Conservation (phyloP, 805 yeast genomes). For the Myxozyma monticola region DNA sequence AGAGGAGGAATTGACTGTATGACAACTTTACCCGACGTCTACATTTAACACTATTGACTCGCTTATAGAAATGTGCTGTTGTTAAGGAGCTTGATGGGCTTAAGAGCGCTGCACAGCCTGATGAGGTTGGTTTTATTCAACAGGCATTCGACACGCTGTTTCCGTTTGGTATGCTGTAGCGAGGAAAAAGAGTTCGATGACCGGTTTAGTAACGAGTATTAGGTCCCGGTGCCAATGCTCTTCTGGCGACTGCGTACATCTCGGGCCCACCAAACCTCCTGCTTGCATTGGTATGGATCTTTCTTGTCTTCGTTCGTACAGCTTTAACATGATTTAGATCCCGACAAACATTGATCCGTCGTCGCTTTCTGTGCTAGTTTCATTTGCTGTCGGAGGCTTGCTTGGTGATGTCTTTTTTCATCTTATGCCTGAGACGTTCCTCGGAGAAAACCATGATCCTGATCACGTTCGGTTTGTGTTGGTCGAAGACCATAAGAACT, state of each 20-base stretch:
- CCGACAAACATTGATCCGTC: conserved; percentile 58
- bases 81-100: conserved; percentile 43
- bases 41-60: conserved; percentile 4
- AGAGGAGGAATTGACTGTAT: conserved; percentile 14
- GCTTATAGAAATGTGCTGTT: conserved; percentile 43
- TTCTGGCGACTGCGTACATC: conserved; percentile 63
- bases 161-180: conserved; percentile 34
- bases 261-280: conserved; percentile 65
- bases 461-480: conserved; percentile 46
- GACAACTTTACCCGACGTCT: not conserved
- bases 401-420: conserved; percentile 75
- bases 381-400: conserved; percentile 76
- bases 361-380: conserved; percentile 54
- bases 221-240: conserved; percentile 63
- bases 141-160: conserved; percentile 44
- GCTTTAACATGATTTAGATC: conserved; percentile 34
- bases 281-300: conserved; percentile 42
- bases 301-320: not conserved
- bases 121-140: conserved; percentile 38
- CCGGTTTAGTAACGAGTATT: conserved; percentile 32
- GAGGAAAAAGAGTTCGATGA: too few relatives aligned
- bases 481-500: conserved; percentile 53
- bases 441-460: conserved; percentile 50
- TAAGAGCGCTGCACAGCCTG: conserved; percentile 25
- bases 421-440: conserved; percentile 65